Percentiles rank a stretch among this genome's conserved stretches.
phyloP scores from a whole-genome alignment of 2,329 filamentous ascomycete species.

The Hypomyces perniciosus region DNA sequence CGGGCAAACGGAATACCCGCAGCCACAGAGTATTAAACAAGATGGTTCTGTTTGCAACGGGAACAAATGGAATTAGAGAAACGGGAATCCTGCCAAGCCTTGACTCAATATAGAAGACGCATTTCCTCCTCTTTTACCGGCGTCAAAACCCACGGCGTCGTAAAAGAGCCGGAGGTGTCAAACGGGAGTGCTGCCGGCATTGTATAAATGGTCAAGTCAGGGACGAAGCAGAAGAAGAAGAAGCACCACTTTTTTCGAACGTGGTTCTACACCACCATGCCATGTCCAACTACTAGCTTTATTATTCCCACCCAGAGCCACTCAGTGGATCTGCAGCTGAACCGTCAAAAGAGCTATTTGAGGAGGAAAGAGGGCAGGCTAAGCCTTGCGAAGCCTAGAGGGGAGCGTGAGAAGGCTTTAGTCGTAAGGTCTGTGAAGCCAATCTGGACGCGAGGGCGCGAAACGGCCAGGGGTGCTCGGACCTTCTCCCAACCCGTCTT shows the following conservation, averaged over 20 bases:
- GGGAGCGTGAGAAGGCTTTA: conserved; percentile 2
- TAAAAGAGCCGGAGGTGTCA: background rate
- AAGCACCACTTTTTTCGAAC: background rate
- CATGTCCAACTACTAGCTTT: background rate
- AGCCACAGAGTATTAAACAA: too few species aligned
- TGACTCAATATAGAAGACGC: background rate
- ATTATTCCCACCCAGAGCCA: background rate
- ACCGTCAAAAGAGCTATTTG: background rate
- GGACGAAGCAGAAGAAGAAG: background rate
- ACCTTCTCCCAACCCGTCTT: background rate
- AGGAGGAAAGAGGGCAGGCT: background rate
- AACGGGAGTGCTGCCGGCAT: background rate
- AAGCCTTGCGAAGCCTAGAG: conserved; percentile 9
- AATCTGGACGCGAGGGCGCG: conserved; percentile 9
- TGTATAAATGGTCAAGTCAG: background rate
- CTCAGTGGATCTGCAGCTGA: background rate
- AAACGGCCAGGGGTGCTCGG: conserved; percentile 9
- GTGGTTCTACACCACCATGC: background rate
- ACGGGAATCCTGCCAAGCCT: too few species aligned
- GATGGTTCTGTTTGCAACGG: too few species aligned
- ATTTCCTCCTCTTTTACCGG: background rate
- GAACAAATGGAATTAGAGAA: too few species aligned
- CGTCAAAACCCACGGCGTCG: background rate
- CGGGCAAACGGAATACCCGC: too few species aligned
- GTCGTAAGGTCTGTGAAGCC: conserved; percentile 8